Percentiles rank a stretch among this genome's conserved stretches.
Evolutionary conservation across 495 filamentous ascomycete species (phyloP).

Genomic region (Hypoxylon lienhwacheense): DNA sequence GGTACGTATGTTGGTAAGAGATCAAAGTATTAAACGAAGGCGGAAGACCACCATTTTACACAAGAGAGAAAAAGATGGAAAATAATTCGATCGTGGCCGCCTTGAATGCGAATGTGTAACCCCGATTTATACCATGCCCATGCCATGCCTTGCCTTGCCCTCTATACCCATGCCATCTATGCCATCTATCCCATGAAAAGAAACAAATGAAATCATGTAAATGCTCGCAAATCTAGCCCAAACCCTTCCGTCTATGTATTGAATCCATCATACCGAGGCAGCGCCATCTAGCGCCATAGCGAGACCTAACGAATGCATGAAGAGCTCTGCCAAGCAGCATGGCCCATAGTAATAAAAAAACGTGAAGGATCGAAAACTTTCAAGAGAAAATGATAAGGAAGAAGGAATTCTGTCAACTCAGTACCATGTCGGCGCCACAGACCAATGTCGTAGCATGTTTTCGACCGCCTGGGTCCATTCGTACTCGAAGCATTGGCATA

Average conservation of each 20-base stretch:
- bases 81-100: too few relatives aligned
- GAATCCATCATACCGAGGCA: neutral
- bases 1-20: neutral
- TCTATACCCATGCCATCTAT: neutral
- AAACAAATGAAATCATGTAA: slow-evolving; percentile 8
- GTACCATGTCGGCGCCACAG: slow-evolving; percentile 57
- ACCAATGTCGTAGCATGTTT: slow-evolving; percentile 72
- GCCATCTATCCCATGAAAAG: slow-evolving; percentile 1
- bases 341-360: neutral
- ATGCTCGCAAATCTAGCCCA: slow-evolving; percentile 2
- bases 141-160: slow-evolving; percentile 5
- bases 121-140: neutral
- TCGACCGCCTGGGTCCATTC: slow-evolving; percentile 70
- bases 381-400: neutral
- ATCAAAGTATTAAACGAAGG: neutral
- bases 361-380: neutral
- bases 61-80: slow-evolving; percentile 2
- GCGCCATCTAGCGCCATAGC: neutral
- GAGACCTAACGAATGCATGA: neutral
- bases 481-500: slow-evolving; percentile 62
- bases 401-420: slow-evolving; percentile 21
- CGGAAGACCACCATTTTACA: neutral
- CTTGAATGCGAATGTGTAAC: slow-evolving; percentile 18
- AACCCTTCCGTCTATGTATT: neutral
- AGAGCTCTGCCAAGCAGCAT: slow-evolving; percentile 3